Conservation (phyloP, 2,329 filamentous ascomycete genomes). For the Polytolypa hystricis region DNA sequence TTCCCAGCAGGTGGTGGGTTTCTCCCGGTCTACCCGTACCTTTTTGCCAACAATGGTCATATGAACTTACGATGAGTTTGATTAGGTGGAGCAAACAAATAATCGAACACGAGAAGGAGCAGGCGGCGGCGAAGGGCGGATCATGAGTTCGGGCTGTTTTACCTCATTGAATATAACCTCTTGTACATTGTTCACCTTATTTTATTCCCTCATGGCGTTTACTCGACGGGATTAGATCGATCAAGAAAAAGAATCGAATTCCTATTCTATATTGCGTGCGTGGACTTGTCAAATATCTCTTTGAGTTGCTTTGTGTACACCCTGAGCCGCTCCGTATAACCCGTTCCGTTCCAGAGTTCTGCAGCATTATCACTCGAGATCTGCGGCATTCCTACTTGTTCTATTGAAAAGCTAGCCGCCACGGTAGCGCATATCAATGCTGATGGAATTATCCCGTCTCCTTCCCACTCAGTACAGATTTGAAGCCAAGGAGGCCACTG, state of each 20-base stretch:
- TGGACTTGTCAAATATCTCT: conserved; percentile 28
- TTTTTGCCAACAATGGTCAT: too few relatives aligned
- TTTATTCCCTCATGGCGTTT: conserved; percentile 6
- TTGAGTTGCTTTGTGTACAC: conserved; percentile 34
- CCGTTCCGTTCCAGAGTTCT: conserved; percentile 35
- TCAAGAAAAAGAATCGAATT: conserved; percentile 11
- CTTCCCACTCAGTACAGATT: conserved; percentile 35
- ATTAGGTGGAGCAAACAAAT: conserved; percentile 61
- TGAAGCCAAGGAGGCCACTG: conserved; percentile 45
- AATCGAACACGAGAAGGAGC: conserved; percentile 51
- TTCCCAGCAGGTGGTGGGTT: conserved; percentile 69
- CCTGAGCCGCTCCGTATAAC: conserved; percentile 34
- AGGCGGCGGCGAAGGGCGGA: conserved; percentile 34
- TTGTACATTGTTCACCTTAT: neutral
- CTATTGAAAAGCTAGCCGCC: conserved; percentile 84
- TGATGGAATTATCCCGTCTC: conserved; percentile 41
- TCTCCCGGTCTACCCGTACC: conserved; percentile 5
- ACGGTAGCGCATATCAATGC: conserved; percentile 70
- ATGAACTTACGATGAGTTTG: conserved; percentile 6
- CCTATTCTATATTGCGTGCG: conserved; percentile 18
- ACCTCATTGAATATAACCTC: conserved; percentile 4
- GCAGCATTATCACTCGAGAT: conserved; percentile 22
- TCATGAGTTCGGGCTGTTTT: conserved; percentile 18
- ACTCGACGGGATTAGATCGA: conserved; percentile 7
- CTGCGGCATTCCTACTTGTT: conserved; percentile 75